These are phyloP conservation scores for Ceratobasidium sp. DNA, from an alignment of 1,284 basidiomycete species.

Conservation along the genomic window DNA sequence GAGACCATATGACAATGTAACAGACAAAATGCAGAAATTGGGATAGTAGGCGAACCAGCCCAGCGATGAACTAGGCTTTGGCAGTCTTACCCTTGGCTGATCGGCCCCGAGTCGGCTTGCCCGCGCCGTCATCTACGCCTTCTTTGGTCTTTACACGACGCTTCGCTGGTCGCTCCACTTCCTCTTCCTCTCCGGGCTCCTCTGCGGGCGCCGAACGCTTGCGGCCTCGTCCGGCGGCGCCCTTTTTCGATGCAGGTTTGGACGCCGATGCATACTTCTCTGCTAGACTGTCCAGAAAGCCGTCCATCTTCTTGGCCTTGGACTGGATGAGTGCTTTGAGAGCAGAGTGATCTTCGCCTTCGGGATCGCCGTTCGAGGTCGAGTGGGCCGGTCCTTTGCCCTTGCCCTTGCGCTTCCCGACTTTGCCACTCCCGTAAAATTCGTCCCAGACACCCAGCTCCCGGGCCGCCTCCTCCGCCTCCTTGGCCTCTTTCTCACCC, in stretches of 20 bases:
- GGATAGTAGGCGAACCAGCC: neutral
- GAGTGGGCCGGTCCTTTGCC: constrained; percentile 63
- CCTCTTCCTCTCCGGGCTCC: constrained; percentile 54
- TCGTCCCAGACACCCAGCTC: constrained; percentile 96
- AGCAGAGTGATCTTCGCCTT: constrained; percentile 67
- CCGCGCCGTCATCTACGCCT: constrained; percentile 6
- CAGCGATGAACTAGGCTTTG: constrained; percentile 5
- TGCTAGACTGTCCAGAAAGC: constrained; percentile 79
- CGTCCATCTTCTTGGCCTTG: constrained; percentile 74
- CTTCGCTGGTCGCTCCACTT: constrained; percentile 53
- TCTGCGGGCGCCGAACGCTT: constrained; percentile 62
- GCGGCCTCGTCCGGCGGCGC: constrained; percentile 63
- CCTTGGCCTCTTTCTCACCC: constrained; percentile 80
- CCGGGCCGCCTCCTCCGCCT: constrained; percentile 87
- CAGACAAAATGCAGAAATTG: constrained; percentile 8
- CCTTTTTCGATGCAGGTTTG: constrained; percentile 56
- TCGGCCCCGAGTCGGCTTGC: constrained; percentile 22
- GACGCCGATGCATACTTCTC: constrained; percentile 75
- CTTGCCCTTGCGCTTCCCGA: constrained; percentile 71
- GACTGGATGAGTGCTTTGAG: constrained; percentile 87
- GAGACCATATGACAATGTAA: neutral
- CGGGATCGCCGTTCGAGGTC: constrained; percentile 58
- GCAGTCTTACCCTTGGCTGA: constrained; percentile 28
- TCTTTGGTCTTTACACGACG: constrained; percentile 33
- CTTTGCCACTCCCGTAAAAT: constrained; percentile 87